Evolutionary conservation across 306 rosid genomes (phyloP), one percentile per base, ranked within the genome.

Genomic region (Biancaea sappan): DNA sequence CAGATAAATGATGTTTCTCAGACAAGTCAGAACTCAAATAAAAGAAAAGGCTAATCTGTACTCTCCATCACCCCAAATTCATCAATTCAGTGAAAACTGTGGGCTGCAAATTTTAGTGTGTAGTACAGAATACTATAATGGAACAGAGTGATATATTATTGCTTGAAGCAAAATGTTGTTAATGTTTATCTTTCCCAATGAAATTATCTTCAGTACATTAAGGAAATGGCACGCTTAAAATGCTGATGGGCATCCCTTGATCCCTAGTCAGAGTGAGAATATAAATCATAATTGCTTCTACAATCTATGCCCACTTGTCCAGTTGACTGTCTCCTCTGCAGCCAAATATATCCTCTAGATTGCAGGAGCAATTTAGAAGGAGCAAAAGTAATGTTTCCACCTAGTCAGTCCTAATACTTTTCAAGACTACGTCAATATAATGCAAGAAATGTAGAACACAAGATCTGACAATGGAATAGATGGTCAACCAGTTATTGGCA

Each of bases 1-100:
- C 66, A 80, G 28, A 81, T 69, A 66, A 70, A 34, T 9, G 41
- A 68, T 31, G 53, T 81, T 37, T 73, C 53, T 65, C 75, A 76
- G 54, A 51, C 28, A 46, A 56, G 71, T 53, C 26, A 74, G 24
- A 58, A 13, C 46, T 11, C 65, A 58, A 15, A 74, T 24, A 67
- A 69, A 71, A 48, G 48, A 24, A 53, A 71, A 31, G 25, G 62
- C 71, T 25, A 66, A 44, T 8, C 66, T 54, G 47, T 18, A n/a
- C 21, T 46, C 62, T 25, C 21, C 34, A 25, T 26, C 18, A 5
- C 25, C 61, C 74, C 32, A 32, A 68, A 48, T 73, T 58, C 34
- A 28, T 66, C 57, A 66, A 66, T 57, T 65, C 48, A 48, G 40
- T 66, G 31, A 57, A 46, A 66, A 66, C 38, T 48, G 51, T 31